Conservation (phyloP, 148 eudicot species). For the Diospyros lotus region DNA sequence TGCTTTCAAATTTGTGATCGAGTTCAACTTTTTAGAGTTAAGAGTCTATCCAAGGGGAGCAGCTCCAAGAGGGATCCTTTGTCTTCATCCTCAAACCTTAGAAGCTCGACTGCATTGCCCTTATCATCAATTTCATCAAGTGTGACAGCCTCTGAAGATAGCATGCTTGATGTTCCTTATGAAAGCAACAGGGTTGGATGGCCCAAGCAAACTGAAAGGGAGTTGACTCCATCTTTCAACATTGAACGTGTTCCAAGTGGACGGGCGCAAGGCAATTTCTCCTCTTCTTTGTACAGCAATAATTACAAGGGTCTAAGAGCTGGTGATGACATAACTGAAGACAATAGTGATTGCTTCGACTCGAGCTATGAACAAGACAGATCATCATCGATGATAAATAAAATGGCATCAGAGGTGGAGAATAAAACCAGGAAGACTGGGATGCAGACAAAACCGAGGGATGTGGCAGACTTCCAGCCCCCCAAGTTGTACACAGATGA, state of each 20-base stretch:
- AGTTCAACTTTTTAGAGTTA: slow-evolving; percentile 42
- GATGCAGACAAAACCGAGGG: slow-evolving; percentile 16
- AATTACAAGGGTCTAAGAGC: slow-evolving; percentile 29
- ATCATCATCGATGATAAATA: slow-evolving; percentile 25
- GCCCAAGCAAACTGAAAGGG: slow-evolving; percentile 43
- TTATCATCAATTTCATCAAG: slow-evolving; percentile 26
- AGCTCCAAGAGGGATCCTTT: slow-evolving; percentile 48
- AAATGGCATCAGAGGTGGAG: slow-evolving; percentile 27
- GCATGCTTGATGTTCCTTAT: slow-evolving; percentile 20
- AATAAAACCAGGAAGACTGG: slow-evolving; percentile 24
- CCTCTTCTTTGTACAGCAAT: slow-evolving; percentile 22
- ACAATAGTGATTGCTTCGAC: slow-evolving; percentile 38
- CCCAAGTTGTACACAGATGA: slow-evolving; percentile 34
- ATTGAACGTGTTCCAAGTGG: slow-evolving; percentile 49
- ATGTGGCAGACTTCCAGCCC: slow-evolving; percentile 14
- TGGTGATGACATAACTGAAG: slow-evolving; percentile 28
- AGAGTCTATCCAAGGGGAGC: slow-evolving; percentile 75
- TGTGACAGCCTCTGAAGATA: slow-evolving; percentile 33
- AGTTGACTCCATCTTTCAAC: slow-evolving; percentile 35
- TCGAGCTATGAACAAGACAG: slow-evolving; percentile 40
- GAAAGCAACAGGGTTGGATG: slow-evolving; percentile 52
- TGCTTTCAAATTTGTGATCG: neutral
- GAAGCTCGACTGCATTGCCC: slow-evolving; percentile 39
- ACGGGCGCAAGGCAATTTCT: slow-evolving; percentile 30
- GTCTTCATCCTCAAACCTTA: slow-evolving; percentile 36